Evolutionary conservation across 2,329 filamentous ascomycete species (phyloP).

Genomic region (Penicillium fuscoglaucum): DNA sequence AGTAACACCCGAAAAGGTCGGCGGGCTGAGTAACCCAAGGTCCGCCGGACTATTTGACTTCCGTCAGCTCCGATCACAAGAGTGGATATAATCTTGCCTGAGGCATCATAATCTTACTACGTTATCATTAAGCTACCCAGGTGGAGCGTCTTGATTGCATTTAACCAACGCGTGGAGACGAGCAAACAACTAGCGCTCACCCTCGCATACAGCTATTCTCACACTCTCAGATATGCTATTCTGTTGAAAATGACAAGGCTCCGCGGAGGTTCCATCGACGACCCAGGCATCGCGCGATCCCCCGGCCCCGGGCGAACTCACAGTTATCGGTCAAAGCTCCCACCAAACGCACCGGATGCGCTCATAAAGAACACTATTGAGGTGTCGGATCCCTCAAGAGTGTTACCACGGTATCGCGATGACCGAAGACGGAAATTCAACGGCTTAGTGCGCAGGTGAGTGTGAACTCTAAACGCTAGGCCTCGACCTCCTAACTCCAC

Average conservation of each 20-base stretch:
- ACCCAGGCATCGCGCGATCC: constrained; percentile 30
- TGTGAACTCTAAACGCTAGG: constrained; percentile 13
- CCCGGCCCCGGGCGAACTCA: constrained; percentile 31
- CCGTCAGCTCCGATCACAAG: neutral
- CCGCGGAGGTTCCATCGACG: constrained; percentile 42
- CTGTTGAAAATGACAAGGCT: constrained; percentile 43
- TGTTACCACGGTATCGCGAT: constrained; percentile 42
- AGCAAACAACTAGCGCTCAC: neutral
- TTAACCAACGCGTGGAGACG: neutral
- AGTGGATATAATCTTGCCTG: constrained; percentile 11
- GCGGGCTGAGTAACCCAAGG: neutral
- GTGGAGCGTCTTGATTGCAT: constrained; percentile 6
- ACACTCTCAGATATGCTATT: constrained; percentile 29
- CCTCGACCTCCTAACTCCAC: neutral
- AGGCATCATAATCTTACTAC: constrained; percentile 18
- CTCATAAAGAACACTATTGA: constrained; percentile 43
- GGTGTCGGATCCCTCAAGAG: constrained; percentile 38
- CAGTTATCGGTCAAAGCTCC: constrained; percentile 42
- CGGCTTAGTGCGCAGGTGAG: constrained; percentile 65
- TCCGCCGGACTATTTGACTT: constrained; percentile 2
- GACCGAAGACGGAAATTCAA: constrained; percentile 52
- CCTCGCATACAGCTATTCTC: neutral
- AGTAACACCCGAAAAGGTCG: neutral
- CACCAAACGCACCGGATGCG: constrained; percentile 41
- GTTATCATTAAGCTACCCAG: constrained; percentile 25